phyloP scores from a whole-genome alignment of 2,329 filamentous ascomycete species.

The Arthroderma sp. region DNA sequence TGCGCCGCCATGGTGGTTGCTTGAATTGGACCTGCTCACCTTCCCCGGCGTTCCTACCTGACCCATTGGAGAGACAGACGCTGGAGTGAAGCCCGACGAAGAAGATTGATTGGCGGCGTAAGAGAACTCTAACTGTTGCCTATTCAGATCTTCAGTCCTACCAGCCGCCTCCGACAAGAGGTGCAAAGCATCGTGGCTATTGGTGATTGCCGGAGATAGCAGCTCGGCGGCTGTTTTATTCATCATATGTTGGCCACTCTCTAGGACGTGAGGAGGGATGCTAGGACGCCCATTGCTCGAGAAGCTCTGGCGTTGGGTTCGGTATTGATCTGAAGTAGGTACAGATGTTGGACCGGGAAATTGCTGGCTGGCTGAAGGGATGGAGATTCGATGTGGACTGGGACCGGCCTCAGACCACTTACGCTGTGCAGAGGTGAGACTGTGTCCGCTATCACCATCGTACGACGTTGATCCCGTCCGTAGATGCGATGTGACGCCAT shows the following conservation, averaged over 20 bases:
- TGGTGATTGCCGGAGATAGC: constrained; percentile 60
- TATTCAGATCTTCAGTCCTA: constrained; percentile 36
- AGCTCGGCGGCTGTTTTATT: constrained; percentile 48
- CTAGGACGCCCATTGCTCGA: constrained; percentile 4
- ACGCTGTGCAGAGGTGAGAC: constrained; percentile 3
- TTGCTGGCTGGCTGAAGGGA: constrained; percentile 4
- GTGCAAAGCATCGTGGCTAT: constrained; percentile 83
- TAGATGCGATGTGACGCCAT: constrained; percentile 8
- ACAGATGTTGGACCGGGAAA: constrained; percentile 7
- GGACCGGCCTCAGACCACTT: constrained; percentile 7
- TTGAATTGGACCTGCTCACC: constrained; percentile 22
- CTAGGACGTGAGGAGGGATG: constrained; percentile 14
- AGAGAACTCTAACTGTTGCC: constrained; percentile 36
- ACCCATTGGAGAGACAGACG: constrained; percentile 24
- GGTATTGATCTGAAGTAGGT: constrained; percentile 5
- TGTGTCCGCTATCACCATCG: constrained; percentile 6
- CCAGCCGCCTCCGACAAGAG: constrained; percentile 73
- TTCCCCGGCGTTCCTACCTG: constrained; percentile 24
- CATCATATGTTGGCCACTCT: constrained; percentile 45
- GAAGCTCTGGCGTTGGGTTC: constrained; percentile 5
- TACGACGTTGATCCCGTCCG: constrained; percentile 4
- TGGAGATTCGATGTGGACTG: constrained; percentile 5
- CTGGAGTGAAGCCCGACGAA: constrained; percentile 23
- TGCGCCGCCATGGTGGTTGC: constrained; percentile 25
- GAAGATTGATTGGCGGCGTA: constrained; percentile 26